Evolutionary conservation across 2,329 filamentous ascomycete species (phyloP), one percentile per base, ranked within the genome.

Genomic region (Aspergillus chevalieri): DNA sequence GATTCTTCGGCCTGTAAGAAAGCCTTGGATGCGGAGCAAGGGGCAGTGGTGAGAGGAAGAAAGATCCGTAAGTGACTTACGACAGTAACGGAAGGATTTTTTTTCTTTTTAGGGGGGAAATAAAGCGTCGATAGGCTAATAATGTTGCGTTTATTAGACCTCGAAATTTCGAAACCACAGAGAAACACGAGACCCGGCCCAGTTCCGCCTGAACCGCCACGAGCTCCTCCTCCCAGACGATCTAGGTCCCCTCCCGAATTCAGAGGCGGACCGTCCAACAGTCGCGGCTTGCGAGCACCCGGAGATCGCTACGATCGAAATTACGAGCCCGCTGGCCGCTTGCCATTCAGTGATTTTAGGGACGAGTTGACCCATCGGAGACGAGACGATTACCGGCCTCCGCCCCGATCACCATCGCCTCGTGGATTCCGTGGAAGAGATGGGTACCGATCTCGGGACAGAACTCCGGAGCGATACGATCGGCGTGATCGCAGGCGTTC

Each of bases 11-110:
- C 92, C 62, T 95, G 90, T 56, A 77, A 80, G 49, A 77, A 78
- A 43, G 92, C 92, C 4, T 79, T 97, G 59, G 78, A 86, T 33
- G 78, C 79, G 33, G 83, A 96, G 53, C 89, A 97, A 69, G 89
- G 88, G 8, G 80, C 83, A 38, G 81, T 89, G 55, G 83, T 97
- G 34, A 82, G 88, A 63, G 92, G 91, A n/a, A 85, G 91, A 56
- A 90, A 90, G 67, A 95, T 97, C 65, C 90, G 92, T 95, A 76
- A 81, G 90, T 74, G 21, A 19, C 19, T 14, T 19, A 8, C 19
- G 5, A 30, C 10, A 12, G 34, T 17, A 4, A 38, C 10, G n/a
- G 17, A 19, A 38, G 12, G 34, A n/a, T 8, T 21, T 12, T 14
- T 22, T 22, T 22, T 22, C 6, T 5, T 22, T 5, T n/a, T 41